A percentile compares a stretch with the other conserved stretches of the same genome.
These are phyloP conservation scores for Claviceps humidiphila DNA, from an alignment of 2,329 filamentous ascomycete species.

Conservation along the genomic window DNA sequence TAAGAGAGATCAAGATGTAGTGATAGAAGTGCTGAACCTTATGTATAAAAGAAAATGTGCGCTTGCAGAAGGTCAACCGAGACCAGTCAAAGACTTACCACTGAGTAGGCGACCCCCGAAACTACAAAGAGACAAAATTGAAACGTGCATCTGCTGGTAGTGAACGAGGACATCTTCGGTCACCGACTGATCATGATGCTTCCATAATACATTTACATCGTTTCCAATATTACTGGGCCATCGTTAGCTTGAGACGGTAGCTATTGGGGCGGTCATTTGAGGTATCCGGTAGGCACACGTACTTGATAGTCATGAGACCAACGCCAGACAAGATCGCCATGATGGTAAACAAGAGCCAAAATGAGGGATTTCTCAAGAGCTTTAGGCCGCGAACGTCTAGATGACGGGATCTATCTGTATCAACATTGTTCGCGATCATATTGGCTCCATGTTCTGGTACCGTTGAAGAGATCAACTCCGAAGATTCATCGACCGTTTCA, in stretches of 20 bases:
- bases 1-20: neutral
- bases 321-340: constrained; percentile 88
- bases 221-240: constrained; percentile 77
- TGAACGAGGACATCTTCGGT: constrained; percentile 63
- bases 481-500: constrained; percentile 51
- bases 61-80: neutral
- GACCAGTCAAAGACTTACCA: constrained; percentile 33
- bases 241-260: neutral
- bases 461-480: constrained; percentile 63
- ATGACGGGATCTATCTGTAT: constrained; percentile 62
- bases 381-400: constrained; percentile 81
- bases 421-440: constrained; percentile 46
- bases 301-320: constrained; percentile 99
- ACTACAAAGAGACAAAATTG: constrained; percentile 78
- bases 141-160: constrained; percentile 83
- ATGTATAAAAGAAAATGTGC: neutral
- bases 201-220: constrained; percentile 77
- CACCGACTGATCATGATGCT: constrained; percentile 63
- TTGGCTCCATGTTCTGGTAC: constrained; percentile 38
- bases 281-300: constrained; percentile 22
- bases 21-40: neutral
- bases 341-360: constrained; percentile 81
- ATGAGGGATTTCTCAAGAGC: constrained; percentile 59
- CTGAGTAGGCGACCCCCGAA: constrained; percentile 70
- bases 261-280: neutral